Base-by-base conservation (phyloP, 208 protist species). In the Herpetomonas tarakana region DNA sequence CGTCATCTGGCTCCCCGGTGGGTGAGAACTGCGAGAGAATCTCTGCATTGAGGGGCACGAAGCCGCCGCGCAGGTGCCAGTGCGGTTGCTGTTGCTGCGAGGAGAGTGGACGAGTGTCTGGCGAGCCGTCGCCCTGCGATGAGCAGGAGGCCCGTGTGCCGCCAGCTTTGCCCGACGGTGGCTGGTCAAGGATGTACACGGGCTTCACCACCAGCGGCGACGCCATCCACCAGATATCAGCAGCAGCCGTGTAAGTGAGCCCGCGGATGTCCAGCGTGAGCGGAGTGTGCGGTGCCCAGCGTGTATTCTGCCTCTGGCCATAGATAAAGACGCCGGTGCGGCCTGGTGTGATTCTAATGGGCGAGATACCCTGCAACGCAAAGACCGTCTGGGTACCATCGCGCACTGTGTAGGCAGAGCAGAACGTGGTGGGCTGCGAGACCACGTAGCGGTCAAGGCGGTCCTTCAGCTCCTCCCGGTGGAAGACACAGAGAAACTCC, bases 401-500 rank as follows among this genome's bases (percentile, higher is more conserved):
- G 22, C 58, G 16, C 2, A 83, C 52, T 2, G 74, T 66, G 57
- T 93, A 93, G 14, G 80, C 71, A 18, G 80, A 81, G 53, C 82
- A 88, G 19, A 88, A 68, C 9, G 75, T 85, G 7, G 68, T 72
- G 0, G 82, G 73, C 28, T 85, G 70, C 27, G 69, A 64, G 25
- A 74, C 69, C 19, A 73, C 74, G 66, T 81, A 89, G 24, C 81
- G 71, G 41, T 79, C 83, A 18, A 67, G 66, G 25, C 70, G 52
- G 47, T 87, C 80, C 25, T 76, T 73, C 38, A 88, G 63, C 26
- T 90, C 86, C 51, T 93, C 86, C 0, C 68, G 65, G 62, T 93
- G 75, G 46, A 93, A 93, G 1, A 93, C 82, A 53, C 82, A 89
- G 4, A 93, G 71, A 58, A 88, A 90, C 53, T 90, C 75, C 22